Conservation (phyloP, 2,329 filamentous ascomycete species). For the Colletotrichum sp. region DNA sequence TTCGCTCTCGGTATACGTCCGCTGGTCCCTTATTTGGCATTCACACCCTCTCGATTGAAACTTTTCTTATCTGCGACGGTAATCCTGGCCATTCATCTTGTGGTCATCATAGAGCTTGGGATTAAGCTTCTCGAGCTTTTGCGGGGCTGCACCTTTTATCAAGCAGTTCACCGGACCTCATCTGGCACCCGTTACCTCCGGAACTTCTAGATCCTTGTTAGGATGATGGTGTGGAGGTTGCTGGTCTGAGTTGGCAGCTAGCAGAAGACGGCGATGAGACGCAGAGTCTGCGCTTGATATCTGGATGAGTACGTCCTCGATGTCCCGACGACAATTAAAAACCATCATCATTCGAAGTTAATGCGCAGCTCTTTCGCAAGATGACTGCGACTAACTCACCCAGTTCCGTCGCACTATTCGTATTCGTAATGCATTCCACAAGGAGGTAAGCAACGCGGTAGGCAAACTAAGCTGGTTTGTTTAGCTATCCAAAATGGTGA, state of each 20-base stretch:
- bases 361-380: not conserved
- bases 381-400: accelerated
- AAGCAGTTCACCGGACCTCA: not conserved
- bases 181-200: not conserved
- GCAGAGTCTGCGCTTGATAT: not conserved
- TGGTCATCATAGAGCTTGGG: not conserved
- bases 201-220: not conserved
- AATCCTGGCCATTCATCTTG: not conserved
- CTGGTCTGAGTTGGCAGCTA: too few relatives aligned
- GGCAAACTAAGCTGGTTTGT: too few relatives aligned
- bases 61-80: not conserved
- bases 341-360: not conserved
- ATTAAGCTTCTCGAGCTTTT: not conserved
- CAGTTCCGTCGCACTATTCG: accelerated
- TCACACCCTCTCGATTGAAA: not conserved
- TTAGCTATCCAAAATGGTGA: accelerated
- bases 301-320: not conserved
- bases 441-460: not conserved
- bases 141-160: not conserved
- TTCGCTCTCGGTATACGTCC: not conserved
- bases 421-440: not conserved
- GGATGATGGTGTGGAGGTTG: too few relatives aligned
- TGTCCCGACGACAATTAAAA: too few relatives aligned
- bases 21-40: not conserved
- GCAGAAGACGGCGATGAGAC: not conserved